phyloP scores from a whole-genome alignment of 805 yeast species.

The Blastobotrys peoriensis region DNA sequence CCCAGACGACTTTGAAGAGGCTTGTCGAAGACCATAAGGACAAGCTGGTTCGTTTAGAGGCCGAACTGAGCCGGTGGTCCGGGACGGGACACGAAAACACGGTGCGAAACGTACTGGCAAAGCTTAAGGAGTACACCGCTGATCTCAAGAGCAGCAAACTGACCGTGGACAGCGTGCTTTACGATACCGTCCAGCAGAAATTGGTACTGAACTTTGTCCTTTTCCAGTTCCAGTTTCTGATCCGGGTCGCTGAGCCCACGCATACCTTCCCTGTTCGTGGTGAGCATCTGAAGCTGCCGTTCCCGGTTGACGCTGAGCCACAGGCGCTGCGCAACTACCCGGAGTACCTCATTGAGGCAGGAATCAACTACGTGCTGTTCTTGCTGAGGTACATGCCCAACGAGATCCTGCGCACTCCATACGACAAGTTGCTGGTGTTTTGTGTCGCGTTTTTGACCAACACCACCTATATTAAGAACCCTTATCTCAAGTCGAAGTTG shows the following conservation, averaged over 20 bases:
- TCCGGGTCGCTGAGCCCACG: constrained; percentile 64
- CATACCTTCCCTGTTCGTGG: constrained; percentile 35
- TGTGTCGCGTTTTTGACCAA: constrained; percentile 75
- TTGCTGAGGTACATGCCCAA: constrained; percentile 46
- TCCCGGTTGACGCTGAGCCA: constrained; percentile 7
- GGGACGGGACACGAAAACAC: constrained; percentile 14
- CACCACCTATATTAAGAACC: constrained; percentile 63
- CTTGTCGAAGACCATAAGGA: constrained; percentile 45
- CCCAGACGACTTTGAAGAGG: constrained; percentile 48
- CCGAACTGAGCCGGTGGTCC: constrained; percentile 30
- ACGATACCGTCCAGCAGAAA: constrained; percentile 49
- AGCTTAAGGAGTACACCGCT: constrained; percentile 39
- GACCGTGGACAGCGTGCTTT: constrained; percentile 58
- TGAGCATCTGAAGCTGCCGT: constrained; percentile 11
- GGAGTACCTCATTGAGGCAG: constrained; percentile 78
- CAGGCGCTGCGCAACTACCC: constrained; percentile 78
- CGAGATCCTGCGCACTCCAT: constrained; percentile 43
- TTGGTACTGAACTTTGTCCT: constrained; percentile 71
- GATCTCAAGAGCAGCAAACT: constrained; percentile 42
- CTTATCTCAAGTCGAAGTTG: constrained; percentile 82
- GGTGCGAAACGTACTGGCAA: constrained; percentile 35
- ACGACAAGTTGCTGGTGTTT: constrained; percentile 46
- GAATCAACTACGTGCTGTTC: constrained; percentile 51
- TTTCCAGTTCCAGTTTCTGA: constrained; percentile 68
- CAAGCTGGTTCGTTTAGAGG: constrained; percentile 42